These are phyloP conservation scores for Arachnomyces sp. DNA, from an alignment of 2,329 filamentous ascomycete species.

Conservation along the genomic window DNA sequence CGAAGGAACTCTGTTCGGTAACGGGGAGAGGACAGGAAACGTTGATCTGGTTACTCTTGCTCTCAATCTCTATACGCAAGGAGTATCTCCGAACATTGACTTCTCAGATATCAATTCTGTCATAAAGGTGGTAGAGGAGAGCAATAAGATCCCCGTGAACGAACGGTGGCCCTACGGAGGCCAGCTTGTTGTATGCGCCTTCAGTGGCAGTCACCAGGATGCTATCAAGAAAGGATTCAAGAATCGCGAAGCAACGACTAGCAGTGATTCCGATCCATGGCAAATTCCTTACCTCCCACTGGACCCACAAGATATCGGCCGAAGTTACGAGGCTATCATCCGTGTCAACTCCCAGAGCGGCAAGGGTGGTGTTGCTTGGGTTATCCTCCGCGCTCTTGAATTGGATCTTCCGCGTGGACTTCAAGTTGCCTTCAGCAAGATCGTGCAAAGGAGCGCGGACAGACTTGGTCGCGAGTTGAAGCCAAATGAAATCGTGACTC, in stretches of 20 bases:
- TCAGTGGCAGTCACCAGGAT: conserved; percentile 88
- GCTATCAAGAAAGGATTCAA: conserved; percentile 86
- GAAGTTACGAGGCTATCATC: conserved; percentile 97
- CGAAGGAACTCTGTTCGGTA: conserved; percentile 88
- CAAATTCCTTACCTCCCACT: conserved; percentile 85
- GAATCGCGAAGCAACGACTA: conserved; percentile 54
- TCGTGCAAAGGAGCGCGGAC: conserved; percentile 79
- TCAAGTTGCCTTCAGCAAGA: conserved; percentile 80
- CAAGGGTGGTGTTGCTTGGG: conserved; percentile 91
- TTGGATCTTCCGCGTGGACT: conserved; percentile 89
- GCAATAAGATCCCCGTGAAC: conserved; percentile 92
- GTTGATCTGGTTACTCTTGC: conserved; percentile 89
- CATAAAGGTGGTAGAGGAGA: conserved; percentile 82
- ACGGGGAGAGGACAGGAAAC: conserved; percentile 92
- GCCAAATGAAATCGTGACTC: conserved; percentile 70
- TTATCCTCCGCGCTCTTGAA: conserved; percentile 80
- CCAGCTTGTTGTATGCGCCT: conserved; percentile 84
- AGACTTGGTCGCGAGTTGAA: conserved; percentile 74
- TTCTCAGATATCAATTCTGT: conserved; percentile 82
- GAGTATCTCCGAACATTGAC: conserved; percentile 75
- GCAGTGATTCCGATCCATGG: conserved; percentile 63
- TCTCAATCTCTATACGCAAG: conserved; percentile 92
- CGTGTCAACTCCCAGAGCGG: conserved; percentile 95
- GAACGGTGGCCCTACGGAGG: conserved; percentile 85
- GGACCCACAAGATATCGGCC: conserved; percentile 86